Evolutionary conservation across 108 stramenopile genomes (phyloP), one percentile per base, ranked within the genome.

Genomic region (Schizochytrium sp.): DNA sequence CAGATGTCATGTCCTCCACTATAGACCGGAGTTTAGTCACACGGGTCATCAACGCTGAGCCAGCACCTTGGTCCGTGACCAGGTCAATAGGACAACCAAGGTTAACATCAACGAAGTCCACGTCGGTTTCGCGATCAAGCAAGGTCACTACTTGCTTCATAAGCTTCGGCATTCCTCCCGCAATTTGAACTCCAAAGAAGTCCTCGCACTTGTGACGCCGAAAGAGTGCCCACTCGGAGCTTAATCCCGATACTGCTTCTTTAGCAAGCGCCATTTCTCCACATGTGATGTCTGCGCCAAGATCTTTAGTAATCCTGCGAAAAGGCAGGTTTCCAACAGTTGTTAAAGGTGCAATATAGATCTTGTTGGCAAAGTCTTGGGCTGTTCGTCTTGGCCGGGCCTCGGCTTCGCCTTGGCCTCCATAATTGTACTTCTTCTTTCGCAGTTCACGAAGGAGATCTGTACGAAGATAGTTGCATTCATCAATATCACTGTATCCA

Each of bases 321-420:
- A 98, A 99, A 1, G 99, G 99, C 0, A 99, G 91, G 90, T 99
- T 99, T 3, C 99, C 99, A 3, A 99, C 98, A 1, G 99, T 99
- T 3, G 99, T 99, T 4, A 99, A 95, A 4, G 99, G 99, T 3
- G 99, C 99, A 17, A 99, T 92, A 92, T 99, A 99, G 41, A 98
- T 97, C 93, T 98, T 98, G 76, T 83, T 55, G 15, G 47, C 53
- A 83, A 83, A 83, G 53, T 83, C 76, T 7, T 47, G 8, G 1
- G 64, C 64, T 38, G 64, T 69, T 7, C 64, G 45, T 17, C 53
- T 17, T 40, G 45, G 45, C 28, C 53, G 47, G 38, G 50, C 50
- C 47, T 5, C 76, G 17, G 53, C 47, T 47, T 55, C 76, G 10
- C n/a, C 76, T 53, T 47, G 76, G 45, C 76, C 47, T n/a, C 47